Evolutionary conservation across 768 basidiomycete species (phyloP).

Genomic region (Leccinum sublutescens): DNA sequence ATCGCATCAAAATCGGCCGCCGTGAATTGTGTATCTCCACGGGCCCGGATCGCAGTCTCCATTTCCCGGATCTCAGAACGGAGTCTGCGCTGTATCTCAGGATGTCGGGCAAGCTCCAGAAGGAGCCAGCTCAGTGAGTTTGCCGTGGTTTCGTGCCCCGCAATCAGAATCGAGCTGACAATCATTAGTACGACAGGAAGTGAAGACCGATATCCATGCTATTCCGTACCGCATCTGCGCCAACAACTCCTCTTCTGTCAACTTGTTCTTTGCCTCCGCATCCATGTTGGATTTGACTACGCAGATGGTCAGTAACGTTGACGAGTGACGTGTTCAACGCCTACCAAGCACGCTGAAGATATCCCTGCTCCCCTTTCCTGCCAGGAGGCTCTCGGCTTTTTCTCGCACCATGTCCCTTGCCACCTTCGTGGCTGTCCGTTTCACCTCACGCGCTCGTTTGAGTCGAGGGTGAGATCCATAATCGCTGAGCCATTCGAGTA

Average conservation of each 20-base stretch:
- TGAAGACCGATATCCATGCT: neutral
- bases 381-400: slow-evolving; percentile 10
- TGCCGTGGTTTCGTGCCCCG: slow-evolving; percentile 63
- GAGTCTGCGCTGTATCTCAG: slow-evolving; percentile 56
- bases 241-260: slow-evolving; percentile 19
- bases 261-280: slow-evolving; percentile 20
- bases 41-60: slow-evolving; percentile 9
- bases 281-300: slow-evolving; percentile 32
- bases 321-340: neutral
- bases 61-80: slow-evolving; percentile 34
- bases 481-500: slow-evolving; percentile 36
- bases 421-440: neutral
- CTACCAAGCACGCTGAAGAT: slow-evolving; percentile 39
- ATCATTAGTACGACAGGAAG: neutral
- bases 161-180: slow-evolving; percentile 44
- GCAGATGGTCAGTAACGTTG: neutral
- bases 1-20: slow-evolving; percentile 50
- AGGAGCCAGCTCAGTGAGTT: slow-evolving; percentile 60
- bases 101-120: slow-evolving; percentile 58
- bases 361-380: slow-evolving; percentile 17
- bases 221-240: slow-evolving; percentile 19
- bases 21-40: slow-evolving; percentile 12
- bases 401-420: slow-evolving; percentile 20
- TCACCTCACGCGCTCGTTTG: slow-evolving; percentile 14
- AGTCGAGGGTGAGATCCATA: slow-evolving; percentile 21